phyloP scores from a whole-genome alignment of 163 green algal species.

The Scenedesmus sp. region DNA sequence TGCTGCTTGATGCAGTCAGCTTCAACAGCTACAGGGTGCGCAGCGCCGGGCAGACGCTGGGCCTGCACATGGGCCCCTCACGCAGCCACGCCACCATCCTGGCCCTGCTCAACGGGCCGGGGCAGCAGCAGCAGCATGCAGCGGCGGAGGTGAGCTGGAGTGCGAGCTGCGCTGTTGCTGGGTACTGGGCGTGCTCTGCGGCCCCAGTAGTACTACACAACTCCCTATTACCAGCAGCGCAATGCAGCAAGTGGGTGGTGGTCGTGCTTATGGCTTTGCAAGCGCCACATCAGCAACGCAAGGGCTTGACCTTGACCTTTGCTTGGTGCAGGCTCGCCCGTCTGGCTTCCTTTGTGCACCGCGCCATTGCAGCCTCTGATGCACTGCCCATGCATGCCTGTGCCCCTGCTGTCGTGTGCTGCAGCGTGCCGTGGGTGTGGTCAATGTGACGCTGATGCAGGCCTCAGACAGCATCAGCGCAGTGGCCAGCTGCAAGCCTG shows the following conservation, averaged over 20 bases:
- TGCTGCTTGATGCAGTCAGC: conserved; percentile 42
- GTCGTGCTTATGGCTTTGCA: no score
- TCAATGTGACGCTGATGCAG: conserved; percentile 43
- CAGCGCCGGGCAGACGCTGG: conserved; percentile 20
- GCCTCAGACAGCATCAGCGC: conserved; percentile 1
- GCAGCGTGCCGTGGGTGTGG: conserved; percentile 46
- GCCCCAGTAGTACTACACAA: neutral
- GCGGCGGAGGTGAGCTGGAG: neutral
- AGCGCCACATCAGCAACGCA: no score
- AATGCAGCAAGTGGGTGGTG: no score
- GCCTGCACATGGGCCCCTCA: conserved; percentile 27
- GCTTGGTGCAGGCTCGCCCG: no score
- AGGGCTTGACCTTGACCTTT: no score
- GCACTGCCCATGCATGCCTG: neutral
- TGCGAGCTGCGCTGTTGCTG: neutral
- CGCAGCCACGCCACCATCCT: conserved; percentile 42
- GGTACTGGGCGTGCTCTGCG: neutral
- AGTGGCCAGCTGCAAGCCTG: neutral
- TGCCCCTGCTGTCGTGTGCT: neutral
- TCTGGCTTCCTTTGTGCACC: no score
- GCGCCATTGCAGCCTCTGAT: neutral
- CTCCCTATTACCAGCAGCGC: no score
- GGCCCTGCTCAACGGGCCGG: neutral
- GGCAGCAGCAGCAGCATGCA: conserved; percentile 1
- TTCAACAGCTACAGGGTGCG: conserved; percentile 48